A percentile compares a stretch with the other conserved stretches of the same genome.
phyloP scores from a whole-genome alignment of 768 basidiomycete genomes.

The Leccinum ochraceum region DNA sequence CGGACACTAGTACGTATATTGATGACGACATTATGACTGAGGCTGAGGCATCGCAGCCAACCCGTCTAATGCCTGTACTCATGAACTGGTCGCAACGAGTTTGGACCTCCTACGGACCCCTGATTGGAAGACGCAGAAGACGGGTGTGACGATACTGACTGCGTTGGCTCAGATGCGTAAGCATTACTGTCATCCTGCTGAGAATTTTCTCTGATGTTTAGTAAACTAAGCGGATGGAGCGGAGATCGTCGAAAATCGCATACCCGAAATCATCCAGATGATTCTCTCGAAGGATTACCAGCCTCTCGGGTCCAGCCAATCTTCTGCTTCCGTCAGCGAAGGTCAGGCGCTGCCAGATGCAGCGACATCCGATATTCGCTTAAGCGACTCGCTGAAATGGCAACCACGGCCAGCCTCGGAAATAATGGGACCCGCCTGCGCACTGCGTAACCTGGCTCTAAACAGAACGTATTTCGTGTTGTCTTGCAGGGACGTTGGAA shows the following conservation, averaged over 20 bases:
- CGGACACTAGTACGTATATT: constrained; percentile 8
- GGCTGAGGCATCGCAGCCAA: background rate
- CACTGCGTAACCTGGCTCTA: constrained; percentile 23
- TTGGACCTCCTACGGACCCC: constrained; percentile 1
- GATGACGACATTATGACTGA: background rate
- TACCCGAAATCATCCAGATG: background rate
- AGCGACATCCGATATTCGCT: no score
- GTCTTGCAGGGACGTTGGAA: background rate
- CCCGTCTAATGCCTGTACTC: background rate
- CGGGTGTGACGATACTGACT: constrained; percentile 23
- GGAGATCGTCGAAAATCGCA: background rate
- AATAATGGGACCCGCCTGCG: constrained; percentile 29
- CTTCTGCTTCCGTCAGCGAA: no score
- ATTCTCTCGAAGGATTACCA: background rate
- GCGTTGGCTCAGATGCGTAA: constrained; percentile 22
- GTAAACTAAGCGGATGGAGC: background rate
- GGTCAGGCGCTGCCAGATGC: no score
- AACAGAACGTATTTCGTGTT: constrained; percentile 7
- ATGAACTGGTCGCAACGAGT: constrained; percentile 12
- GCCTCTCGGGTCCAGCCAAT: no score
- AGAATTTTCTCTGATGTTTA: background rate
- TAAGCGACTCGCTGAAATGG: background rate
- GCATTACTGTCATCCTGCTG: background rate
- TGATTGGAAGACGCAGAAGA: constrained; percentile 24
- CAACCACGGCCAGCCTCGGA: constrained; percentile 12